These are phyloP conservation scores for Penicillium brasilianum DNA, from an alignment of 2,329 filamentous ascomycete species.

Conservation along the genomic window DNA sequence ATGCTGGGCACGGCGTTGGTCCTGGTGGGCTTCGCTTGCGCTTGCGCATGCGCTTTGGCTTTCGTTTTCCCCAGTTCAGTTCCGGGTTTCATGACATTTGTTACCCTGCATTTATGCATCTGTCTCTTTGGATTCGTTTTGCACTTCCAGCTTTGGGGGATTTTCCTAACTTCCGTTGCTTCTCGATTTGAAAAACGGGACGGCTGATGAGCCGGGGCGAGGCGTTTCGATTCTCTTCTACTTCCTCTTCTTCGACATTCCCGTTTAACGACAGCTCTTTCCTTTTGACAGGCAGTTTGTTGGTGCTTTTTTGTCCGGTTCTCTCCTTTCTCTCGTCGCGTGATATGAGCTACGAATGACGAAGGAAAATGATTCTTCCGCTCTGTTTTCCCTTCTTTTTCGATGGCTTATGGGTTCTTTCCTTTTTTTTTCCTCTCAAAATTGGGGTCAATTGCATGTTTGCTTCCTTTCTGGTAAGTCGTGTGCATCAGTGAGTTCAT, in stretches of 20 bases:
- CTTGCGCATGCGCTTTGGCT: no score
- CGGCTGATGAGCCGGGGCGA: not conserved
- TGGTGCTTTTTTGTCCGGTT: no score
- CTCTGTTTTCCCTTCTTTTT: not conserved
- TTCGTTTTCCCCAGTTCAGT: no score
- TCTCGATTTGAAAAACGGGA: not conserved
- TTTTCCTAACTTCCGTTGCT: not conserved
- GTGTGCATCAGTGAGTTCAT: not conserved
- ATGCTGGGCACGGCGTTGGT: not conserved
- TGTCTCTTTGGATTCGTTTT: no score
- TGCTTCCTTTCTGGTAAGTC: not conserved
- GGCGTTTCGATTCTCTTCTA: not conserved
- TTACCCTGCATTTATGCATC: no score
- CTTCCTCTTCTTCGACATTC: not conserved
- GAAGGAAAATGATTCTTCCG: not conserved
- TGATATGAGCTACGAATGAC: constrained; percentile 13
- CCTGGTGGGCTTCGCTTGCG: not conserved
- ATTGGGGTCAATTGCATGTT: not conserved
- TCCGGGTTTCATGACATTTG: no score
- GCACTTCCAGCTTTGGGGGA: not conserved
- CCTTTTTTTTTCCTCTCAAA: not conserved
- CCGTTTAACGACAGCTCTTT: not conserved
- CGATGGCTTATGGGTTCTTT: not conserved
- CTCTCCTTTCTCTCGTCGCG: not conserved
- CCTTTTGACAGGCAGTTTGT: no score